A percentile compares a stretch with the other conserved stretches of the same genome.
Evolutionary conservation across 306 rosid genomes (phyloP).

Genomic region (Ammopiptanthus mongolicus): DNA sequence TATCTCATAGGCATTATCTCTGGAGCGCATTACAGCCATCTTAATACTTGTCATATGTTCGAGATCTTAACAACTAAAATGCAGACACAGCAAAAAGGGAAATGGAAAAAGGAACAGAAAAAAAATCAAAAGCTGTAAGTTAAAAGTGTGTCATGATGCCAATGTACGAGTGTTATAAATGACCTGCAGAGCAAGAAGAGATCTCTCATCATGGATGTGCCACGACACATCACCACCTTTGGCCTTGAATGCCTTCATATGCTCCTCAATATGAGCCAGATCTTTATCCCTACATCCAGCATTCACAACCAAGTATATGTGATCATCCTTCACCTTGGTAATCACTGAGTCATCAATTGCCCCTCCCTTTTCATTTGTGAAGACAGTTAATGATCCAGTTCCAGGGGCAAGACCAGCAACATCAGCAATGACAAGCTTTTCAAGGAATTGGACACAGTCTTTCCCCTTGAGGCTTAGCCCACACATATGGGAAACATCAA

Average conservation of each 20-base stretch:
- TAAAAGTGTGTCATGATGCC: not conserved
- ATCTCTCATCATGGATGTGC: conserved; percentile 92
- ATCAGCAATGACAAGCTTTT: conserved; percentile 84
- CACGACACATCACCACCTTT: conserved; percentile 92
- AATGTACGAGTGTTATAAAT: conserved; percentile 12
- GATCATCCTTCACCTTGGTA: conserved; percentile 75
- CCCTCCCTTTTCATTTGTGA: conserved; percentile 89
- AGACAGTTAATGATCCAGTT: conserved; percentile 74
- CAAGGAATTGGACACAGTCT: conserved; percentile 63
- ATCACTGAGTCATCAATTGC: conserved; percentile 86
- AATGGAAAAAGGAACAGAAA: not conserved
- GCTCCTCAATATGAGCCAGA: conserved; percentile 84
- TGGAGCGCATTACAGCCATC: not conserved
- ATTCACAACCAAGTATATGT: conserved; percentile 82
- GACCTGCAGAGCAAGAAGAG: conserved; percentile 88
- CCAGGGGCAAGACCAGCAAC: conserved; percentile 76
- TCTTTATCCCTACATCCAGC: conserved; percentile 95
- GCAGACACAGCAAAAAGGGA: not conserved
- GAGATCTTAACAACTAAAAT: conserved; percentile 6
- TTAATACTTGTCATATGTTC: not conserved
- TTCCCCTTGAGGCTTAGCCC: conserved; percentile 90
- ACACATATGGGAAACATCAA: conserved; percentile 90
- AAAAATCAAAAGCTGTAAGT: not conserved
- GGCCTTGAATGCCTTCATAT: conserved; percentile 83
- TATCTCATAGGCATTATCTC: not conserved